Base-by-base conservation (phyloP, 129 eudicot genomes). In the Lactuca sativa region DNA sequence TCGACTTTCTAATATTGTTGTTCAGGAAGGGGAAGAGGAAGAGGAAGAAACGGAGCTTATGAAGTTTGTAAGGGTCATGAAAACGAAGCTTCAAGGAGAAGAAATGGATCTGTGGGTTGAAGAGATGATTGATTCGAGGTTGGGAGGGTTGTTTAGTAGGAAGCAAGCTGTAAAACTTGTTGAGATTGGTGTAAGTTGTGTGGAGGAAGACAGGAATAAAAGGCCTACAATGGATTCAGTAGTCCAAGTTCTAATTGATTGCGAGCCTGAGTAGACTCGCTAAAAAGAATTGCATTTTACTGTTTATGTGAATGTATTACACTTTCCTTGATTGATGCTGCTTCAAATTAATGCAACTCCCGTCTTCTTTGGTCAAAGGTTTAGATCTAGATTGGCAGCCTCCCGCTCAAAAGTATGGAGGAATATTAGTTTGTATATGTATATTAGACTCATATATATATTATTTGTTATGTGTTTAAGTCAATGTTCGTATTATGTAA, bases 201-300 rank as follows among this genome's bases (percentile, higher is more conserved):
- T 79, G 49, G 77, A 80, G 43, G 84, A 76, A 38, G 84, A 83
- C 43, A 80, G 82, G 67, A 80, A 69, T 60, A 80, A 79, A 75
- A 64, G 88, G 60, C 88, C 88, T 7, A 66, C 82, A 0, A 83
- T 83, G 88, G 88, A 71, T 41, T 61, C 76, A 17, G 80, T 80
- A 25, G 88, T 70, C 41, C 80, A 83, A 43, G 18, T 63, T 56
- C 79, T 83, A 5, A 60, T 68, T 4, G 77, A 79, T 43, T 86
- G 81, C 58, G 83, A 81, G 44, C 47, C 52, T 47, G 52, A 10
- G 52, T 47, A 47, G 52, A 47, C 3, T n/a, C 5, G 14, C 15
- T 11, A 47, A 47, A 9, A 47, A 47, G 52, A 47, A 47, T 47
- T 47, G 0, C 52, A 47, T 4, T 47, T 47, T 10, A 47, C 52